Evolutionary conservation across 169 alveolate species (phyloP), one percentile per base, ranked within the genome.

Genomic region (Ichthyophthirius multifiliis): DNA sequence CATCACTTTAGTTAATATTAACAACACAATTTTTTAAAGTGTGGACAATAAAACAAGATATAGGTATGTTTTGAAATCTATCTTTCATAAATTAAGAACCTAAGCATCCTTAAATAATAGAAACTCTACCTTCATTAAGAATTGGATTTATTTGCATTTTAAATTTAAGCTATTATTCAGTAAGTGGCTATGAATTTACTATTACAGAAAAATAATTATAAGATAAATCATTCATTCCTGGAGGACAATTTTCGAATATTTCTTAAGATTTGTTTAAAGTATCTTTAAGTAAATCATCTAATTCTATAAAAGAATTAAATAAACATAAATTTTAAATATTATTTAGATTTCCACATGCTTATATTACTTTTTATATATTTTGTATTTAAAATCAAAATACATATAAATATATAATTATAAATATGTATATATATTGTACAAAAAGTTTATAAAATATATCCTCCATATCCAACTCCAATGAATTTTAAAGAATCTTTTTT

Each of bases 231-330:
- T 71, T 44, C 86, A 79, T 79, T 16, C 71, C 81, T 34, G 34
- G 31, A 27, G 86, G 86, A 39, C 86, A 79, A 5, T 79, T 79
- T 46, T 67, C 47, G 37, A 79, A 79, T 35, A 79, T 75, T 46
- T 79, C 86, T 4, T 35, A 43, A 12, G 86, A 79, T 47, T 79
- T 79, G 4, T 35, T 15, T 37, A 79, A 73, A 37, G 86, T 79
- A 48, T 79, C 86, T 20, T 41, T 46, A 20, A 79, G 31, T 44
- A 79, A 67, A 34, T 47, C 73, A 55, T 79, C 86, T 4, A 79
- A 45, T 35, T 79, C 86, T 4, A 64, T 37, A 67, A 79, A 79
- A 15, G 64, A 44, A 79, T 79, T 79, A 9, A 75, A 15, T 34
- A 75, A 23, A 2, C 45, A n/a, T 1, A 75, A 3, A 6, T 35